Base-by-base conservation (phyloP, 2,329 filamentous ascomycete genomes). In the Cytospora chrysosperma region DNA sequence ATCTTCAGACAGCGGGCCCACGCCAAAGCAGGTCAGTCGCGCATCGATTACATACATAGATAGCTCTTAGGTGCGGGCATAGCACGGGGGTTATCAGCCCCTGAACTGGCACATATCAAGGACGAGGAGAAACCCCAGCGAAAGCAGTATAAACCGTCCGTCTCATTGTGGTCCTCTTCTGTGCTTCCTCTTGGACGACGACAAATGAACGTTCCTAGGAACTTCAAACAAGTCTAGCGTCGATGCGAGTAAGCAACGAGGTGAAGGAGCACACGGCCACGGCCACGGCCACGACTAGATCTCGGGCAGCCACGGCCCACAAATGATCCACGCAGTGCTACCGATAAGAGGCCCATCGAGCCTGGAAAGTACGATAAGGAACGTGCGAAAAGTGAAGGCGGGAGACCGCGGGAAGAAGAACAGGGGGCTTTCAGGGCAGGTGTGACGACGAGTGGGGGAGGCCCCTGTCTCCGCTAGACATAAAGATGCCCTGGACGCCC, bases 1-100 rank as follows among this genome's bases (percentile, higher is more conserved):
- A 32, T 53, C n/a, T 55, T 55, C 37, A 32, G 51, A 21, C n/a
- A 13, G 51, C 59, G 51, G 59, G 40, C 51, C 50, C 40, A 61
- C 21, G 26, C n/a, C 2, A n/a, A 19, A 19, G 19, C 13, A 34
- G 7, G 12, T 34, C 30, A 12, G 30, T 32, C 30, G 56, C 50
- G 58, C n/a, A n/a, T 50, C 50, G 52, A 32, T 60, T 37, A 43
- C n/a, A n/a, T n/a, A n/a, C n/a, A n/a, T n/a, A n/a, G n/a, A n/a
- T n/a, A n/a, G n/a, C n/a, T n/a, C n/a, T n/a, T n/a, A n/a, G n/a
- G n/a, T 55, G 55, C 51, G 34, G 58, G 26, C 37, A 40, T 40
- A n/a, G n/a, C n/a, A 47, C 43, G 43, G 43, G n/a, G 43, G 12
- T n/a, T 10, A 24, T 9, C 7, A 24, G n/a, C 43, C 43, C 43